These are phyloP conservation scores for Quercus ilex DNA, from an alignment of 306 rosid species.

Conservation along the genomic window DNA sequence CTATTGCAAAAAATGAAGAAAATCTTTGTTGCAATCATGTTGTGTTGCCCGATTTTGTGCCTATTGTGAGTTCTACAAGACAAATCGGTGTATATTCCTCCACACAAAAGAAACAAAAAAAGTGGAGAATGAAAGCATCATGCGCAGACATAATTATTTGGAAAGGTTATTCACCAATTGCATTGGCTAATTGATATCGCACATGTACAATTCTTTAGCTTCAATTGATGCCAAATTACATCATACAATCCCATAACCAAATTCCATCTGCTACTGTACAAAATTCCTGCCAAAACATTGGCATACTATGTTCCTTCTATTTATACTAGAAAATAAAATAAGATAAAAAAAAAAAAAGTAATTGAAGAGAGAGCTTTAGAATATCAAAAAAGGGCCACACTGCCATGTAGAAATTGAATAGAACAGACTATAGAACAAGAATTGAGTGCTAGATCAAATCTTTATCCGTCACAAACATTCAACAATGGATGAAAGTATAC, in stretches of 20 bases:
- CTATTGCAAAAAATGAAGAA: too few relatives aligned
- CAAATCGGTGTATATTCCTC: too few relatives aligned
- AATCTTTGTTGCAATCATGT: too few relatives aligned
- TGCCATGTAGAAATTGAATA: not conserved
- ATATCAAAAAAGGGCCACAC: too few relatives aligned
- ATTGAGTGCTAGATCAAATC: not conserved
- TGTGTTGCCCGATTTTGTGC: too few relatives aligned
- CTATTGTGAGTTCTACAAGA: too few relatives aligned
- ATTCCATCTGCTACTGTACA: not conserved
- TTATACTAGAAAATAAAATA: not conserved
- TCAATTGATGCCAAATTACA: not conserved
- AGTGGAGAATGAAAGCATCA: too few relatives aligned
- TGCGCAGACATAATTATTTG: not conserved
- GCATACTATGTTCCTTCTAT: not conserved
- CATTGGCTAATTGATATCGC: not conserved
- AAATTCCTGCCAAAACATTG: not conserved
- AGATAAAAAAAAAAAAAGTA: not conserved
- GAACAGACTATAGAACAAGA: not conserved
- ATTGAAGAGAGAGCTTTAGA: too few relatives aligned
- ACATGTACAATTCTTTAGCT: not conserved
- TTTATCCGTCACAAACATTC: not conserved
- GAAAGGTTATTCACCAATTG: conserved; percentile 24
- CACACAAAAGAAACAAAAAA: too few relatives aligned
- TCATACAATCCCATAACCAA: not conserved
- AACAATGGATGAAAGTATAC: not conserved